Evolutionary conservation across 805 yeast species (phyloP).

Genomic region (Kodamaea neixiangensis): DNA sequence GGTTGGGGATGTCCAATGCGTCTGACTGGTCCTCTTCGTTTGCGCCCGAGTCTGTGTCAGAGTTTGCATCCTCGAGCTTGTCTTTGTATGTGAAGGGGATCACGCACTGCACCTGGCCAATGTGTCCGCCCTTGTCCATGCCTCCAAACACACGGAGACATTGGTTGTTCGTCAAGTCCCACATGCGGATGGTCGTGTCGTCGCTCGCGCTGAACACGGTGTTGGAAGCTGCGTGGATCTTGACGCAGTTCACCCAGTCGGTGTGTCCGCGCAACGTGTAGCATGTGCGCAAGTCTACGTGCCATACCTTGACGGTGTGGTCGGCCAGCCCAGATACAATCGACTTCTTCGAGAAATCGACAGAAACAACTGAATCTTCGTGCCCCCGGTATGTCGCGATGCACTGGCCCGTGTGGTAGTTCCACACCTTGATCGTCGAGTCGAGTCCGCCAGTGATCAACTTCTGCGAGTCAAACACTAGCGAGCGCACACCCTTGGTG

Average conservation of each 20-base stretch:
- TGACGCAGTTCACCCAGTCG: constrained; percentile 90
- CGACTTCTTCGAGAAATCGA: constrained; percentile 76
- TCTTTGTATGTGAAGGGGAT: constrained; percentile 80
- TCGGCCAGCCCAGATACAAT: constrained; percentile 96
- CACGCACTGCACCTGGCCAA: constrained; percentile 92
- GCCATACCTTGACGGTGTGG: constrained; percentile 92
- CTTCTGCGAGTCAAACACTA: constrained; percentile 86
- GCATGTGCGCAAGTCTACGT: constrained; percentile 89
- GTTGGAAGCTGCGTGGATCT: constrained; percentile 75
- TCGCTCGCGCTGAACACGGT: constrained; percentile 87
- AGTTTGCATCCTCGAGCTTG: constrained; percentile 40
- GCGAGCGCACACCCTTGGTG: constrained; percentile 78
- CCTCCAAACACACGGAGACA: constrained; percentile 83
- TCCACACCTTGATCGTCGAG: constrained; percentile 92
- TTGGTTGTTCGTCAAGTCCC: constrained; percentile 83
- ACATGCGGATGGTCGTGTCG: constrained; percentile 89
- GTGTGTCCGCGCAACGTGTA: constrained; percentile 91
- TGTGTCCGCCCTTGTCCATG: constrained; percentile 73
- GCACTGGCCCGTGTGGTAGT: constrained; percentile 91
- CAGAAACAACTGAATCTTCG: constrained; percentile 78
- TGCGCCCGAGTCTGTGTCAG: background rate
- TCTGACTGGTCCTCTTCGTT: background rate
- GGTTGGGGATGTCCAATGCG: constrained; percentile 28
- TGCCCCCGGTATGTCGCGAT: constrained; percentile 94
- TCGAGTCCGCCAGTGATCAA: constrained; percentile 92